phyloP scores from a whole-genome alignment of 2,329 filamentous ascomycete species.

The Talaromyces sp. region DNA sequence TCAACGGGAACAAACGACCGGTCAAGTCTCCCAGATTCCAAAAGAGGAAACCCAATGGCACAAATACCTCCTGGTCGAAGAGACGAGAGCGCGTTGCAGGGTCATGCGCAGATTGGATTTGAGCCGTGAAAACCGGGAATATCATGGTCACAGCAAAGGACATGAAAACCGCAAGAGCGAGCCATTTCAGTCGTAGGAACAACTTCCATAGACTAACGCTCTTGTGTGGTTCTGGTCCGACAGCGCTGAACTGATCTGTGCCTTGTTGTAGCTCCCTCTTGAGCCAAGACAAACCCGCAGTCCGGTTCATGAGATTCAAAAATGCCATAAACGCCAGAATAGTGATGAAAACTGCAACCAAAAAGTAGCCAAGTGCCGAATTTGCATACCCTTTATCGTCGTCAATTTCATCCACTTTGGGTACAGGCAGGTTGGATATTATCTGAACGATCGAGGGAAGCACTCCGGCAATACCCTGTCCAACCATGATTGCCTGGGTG shows the following conservation, averaged over 20 bases:
- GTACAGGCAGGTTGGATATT: conserved; percentile 67
- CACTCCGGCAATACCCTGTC: conserved; percentile 87
- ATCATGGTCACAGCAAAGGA: conserved; percentile 87
- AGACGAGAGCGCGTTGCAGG: conserved; percentile 49
- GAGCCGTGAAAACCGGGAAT: conserved; percentile 84
- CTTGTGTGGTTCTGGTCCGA: conserved; percentile 28
- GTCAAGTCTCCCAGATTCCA: conserved; percentile 88
- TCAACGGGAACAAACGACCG: conserved; percentile 65
- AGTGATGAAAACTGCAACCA: conserved; percentile 77
- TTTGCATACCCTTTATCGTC: conserved; percentile 49
- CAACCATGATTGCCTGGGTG: conserved; percentile 93
- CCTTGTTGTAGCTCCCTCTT: conserved; percentile 13
- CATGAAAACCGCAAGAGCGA: conserved; percentile 69
- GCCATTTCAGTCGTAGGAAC: conserved; percentile 72
- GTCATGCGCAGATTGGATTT: conserved; percentile 51
- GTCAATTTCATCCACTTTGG: conserved; percentile 23
- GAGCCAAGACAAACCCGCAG: conserved; percentile 12
- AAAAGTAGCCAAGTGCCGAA: conserved; percentile 85
- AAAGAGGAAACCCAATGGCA: conserved; percentile 82
- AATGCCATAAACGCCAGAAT: conserved; percentile 66
- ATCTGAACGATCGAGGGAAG: conserved; percentile 85
- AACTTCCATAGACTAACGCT: conserved; percentile 59
- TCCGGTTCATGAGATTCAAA: conserved; percentile 61
- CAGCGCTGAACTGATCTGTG: not conserved
- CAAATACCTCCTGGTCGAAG: conserved; percentile 67